phyloP scores from a whole-genome alignment of 169 alveolate species.

The Besnoitia besnoiti region DNA sequence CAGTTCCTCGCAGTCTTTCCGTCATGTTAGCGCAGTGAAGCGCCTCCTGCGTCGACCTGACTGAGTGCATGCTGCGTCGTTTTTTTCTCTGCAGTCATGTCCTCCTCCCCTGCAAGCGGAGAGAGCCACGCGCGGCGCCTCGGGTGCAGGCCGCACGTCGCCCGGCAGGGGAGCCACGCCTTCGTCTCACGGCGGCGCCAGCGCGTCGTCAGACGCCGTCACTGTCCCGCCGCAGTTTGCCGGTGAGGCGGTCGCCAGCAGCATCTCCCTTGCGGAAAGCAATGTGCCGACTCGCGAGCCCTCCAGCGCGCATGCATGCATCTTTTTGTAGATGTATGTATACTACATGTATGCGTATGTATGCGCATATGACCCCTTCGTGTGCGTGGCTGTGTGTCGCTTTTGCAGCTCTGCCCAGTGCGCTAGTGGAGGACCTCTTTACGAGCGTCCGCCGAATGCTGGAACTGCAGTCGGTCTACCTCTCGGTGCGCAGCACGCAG shows the following conservation, averaged over 20 bases:
- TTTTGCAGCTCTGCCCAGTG: conserved; percentile 60
- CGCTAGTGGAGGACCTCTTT: conserved; percentile 49
- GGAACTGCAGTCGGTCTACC: conserved; percentile 59
- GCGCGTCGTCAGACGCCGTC: background rate
- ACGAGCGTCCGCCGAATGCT: conserved; percentile 49
- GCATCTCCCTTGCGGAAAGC: no score
- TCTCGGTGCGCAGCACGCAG: conserved; percentile 44
- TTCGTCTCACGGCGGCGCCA: background rate
- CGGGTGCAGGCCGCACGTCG: background rate
- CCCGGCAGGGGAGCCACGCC: background rate
- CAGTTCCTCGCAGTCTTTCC: no score
- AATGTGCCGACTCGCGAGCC: background rate
- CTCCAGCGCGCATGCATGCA: no score
- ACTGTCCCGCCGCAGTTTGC: conserved; percentile 27
- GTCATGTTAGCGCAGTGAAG: no score
- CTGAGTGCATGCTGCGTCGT: no score
- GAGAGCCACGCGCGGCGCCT: background rate
- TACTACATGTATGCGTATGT: no score
- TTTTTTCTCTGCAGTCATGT: background rate
- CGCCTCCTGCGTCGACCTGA: no score
- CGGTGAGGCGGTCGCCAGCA: background rate
- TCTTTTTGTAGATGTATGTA: no score
- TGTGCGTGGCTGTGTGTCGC: background rate
- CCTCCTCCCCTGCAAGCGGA: conserved; percentile 14
- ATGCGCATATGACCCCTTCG: no score